Conservation (phyloP, 441 rosid species). For the Syzygium malaccense region DNA sequence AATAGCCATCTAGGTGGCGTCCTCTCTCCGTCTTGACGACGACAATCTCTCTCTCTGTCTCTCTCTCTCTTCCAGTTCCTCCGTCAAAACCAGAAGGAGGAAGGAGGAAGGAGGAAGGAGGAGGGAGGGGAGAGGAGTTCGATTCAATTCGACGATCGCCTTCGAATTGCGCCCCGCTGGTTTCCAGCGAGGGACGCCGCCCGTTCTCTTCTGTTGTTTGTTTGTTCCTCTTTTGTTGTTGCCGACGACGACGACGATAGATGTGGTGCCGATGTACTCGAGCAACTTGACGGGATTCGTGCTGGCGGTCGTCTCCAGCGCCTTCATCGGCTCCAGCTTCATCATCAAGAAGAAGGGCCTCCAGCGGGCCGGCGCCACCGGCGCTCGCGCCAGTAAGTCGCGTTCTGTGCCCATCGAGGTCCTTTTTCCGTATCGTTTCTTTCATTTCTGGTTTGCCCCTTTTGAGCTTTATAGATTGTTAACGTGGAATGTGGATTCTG, state of each 20-base stretch:
- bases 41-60: not conserved
- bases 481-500: not conserved
- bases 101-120: not conserved
- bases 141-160: not conserved
- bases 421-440: not conserved
- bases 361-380: constrained; percentile 5
- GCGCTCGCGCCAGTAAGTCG: constrained; percentile 7
- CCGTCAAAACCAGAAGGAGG: not conserved
- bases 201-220: not conserved
- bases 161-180: not conserved
- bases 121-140: not conserved
- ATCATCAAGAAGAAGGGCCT: constrained; percentile 16
- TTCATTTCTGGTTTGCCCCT: not conserved
- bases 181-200: not conserved
- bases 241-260: not conserved
- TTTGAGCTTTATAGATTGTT: not conserved
- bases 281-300: constrained; percentile 11
- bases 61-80: not conserved
- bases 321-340: constrained; percentile 17
- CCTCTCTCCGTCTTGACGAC: not conserved
- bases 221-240: not conserved
- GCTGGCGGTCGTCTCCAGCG: constrained; percentile 8
- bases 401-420: not conserved
- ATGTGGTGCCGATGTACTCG: constrained; percentile 5
- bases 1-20: not conserved